Base-by-base conservation (phyloP, 192 early-diverging fungal genomes). In the Backusella mclennaniae region DNA sequence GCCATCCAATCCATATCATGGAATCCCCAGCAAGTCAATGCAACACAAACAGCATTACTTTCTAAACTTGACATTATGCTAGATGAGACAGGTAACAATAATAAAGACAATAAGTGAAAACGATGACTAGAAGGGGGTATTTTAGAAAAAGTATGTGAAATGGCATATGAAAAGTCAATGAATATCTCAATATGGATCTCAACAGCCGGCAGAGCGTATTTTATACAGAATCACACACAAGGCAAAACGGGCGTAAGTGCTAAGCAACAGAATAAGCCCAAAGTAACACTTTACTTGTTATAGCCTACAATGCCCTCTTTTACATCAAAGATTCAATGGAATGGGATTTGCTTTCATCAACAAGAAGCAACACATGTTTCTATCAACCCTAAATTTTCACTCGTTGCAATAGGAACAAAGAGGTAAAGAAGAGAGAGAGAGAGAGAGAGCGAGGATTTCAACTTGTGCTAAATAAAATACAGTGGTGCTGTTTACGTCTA, bases 1-100 rank as follows among this genome's bases (percentile, higher is more conserved):
- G 91, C 94, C 6, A 87, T 94, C 15, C 87, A 94, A 67, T 91
- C 89, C 31, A 87, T 95, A 33, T 89, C 92, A 1, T 94, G 93
- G 93, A 77, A 84, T 39, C 69, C 84, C 14, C 90, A 89, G 29
- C 89, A 92, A 41, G 87, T 89, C 14, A 90, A 89, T 76, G 71
- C 86, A 33, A 76, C 74, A 39, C 87, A 87, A 36, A 93, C 91
- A 12, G 77, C 86, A 14, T 44, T 88, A 35, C 80, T 92, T 33
- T 67, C 79, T 15, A 79, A 86, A 35, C 73, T 90, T 63, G 85
- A 72, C 29, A 92, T 93, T 67, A 71, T 86, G 41, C 26, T 49
- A 7, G 68, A 69, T 11, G 68, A 69, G 11, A 71, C 70, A 31
- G 70, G 70, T 71, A 49, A 17, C 6, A 35, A 15, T 0, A 4